These are phyloP conservation scores for Calonectria honghensis DNA, from an alignment of 2,329 filamentous ascomycete genomes.

Conservation along the genomic window DNA sequence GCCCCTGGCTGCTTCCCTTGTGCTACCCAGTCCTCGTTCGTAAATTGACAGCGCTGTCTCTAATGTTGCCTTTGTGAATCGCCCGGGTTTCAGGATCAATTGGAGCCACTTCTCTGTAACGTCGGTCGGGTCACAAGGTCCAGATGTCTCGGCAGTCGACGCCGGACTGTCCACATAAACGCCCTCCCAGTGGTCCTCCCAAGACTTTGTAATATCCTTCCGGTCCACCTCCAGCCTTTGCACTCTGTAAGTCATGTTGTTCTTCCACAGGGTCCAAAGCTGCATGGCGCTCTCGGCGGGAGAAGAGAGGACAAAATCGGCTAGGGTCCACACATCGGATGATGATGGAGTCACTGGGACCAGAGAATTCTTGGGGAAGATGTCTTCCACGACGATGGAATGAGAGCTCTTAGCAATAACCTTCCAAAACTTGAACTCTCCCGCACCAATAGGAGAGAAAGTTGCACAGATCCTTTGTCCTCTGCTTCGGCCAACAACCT, in stretches of 20 bases:
- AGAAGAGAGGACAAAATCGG: slow-evolving; percentile 81
- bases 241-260: slow-evolving; percentile 85
- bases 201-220: slow-evolving; percentile 76
- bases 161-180: slow-evolving; percentile 77
- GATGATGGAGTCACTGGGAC: slow-evolving; percentile 82
- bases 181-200: slow-evolving; percentile 82
- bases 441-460: slow-evolving; percentile 90
- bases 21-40: slow-evolving; percentile 74
- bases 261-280: slow-evolving; percentile 89
- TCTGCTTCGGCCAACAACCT: slow-evolving; percentile 77
- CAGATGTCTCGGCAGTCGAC: slow-evolving; percentile 73
- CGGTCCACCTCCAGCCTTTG: slow-evolving; percentile 84
- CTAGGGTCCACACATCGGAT: slow-evolving; percentile 86
- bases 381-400: slow-evolving; percentile 79
- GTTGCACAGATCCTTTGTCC: slow-evolving; percentile 80
- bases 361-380: slow-evolving; percentile 77
- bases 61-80: slow-evolving; percentile 86
- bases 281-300: slow-evolving; percentile 73
- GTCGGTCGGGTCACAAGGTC: slow-evolving; percentile 79
- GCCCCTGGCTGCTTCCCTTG: slow-evolving; percentile 64
- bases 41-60: slow-evolving; percentile 91
- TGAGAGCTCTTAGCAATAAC: slow-evolving; percentile 80
- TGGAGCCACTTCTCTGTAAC: slow-evolving; percentile 90
- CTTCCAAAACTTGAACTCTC: slow-evolving; percentile 96
- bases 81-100: slow-evolving; percentile 87